phyloP scores from a whole-genome alignment of 768 basidiomycete species.

The Naganishia randhawae region DNA sequence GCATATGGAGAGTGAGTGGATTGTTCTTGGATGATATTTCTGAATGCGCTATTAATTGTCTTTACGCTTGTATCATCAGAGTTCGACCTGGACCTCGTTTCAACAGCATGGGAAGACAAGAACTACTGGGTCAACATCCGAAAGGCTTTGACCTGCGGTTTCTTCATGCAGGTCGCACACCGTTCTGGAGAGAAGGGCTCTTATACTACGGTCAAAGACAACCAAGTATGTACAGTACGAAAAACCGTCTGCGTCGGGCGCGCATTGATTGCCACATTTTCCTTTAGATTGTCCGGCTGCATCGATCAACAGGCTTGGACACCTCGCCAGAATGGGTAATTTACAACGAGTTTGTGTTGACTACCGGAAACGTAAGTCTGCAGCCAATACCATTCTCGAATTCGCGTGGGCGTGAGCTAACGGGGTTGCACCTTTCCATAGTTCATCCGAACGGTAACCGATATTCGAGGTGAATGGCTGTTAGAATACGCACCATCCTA shows the following conservation, averaged over 20 bases:
- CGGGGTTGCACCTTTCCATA: conserved; percentile 26
- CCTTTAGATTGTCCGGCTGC: conserved; percentile 63
- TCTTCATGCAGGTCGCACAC: conserved; percentile 98
- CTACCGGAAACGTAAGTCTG: conserved; percentile 57
- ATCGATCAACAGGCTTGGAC: conserved; percentile 83
- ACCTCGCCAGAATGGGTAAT: conserved; percentile 86
- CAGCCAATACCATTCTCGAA: neutral
- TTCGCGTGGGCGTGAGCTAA: neutral
- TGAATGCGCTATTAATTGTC: neutral
- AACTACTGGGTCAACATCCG: conserved; percentile 72
- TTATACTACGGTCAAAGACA: conserved; percentile 91
- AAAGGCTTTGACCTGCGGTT: conserved; percentile 80
- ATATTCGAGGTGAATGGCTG: conserved; percentile 80
- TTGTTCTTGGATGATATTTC: neutral
- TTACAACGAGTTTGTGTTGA: conserved; percentile 92
- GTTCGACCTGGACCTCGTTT: conserved; percentile 72
- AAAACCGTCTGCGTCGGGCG: conserved; percentile 43
- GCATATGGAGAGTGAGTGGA: conserved; percentile 68
- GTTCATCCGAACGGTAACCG: conserved; percentile 88
- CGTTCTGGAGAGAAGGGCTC: conserved; percentile 82
- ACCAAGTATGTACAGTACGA: conserved; percentile 58
- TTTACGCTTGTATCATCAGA: conserved; percentile 37
- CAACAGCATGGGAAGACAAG: conserved; percentile 62
- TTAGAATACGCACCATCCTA: conserved; percentile 64
- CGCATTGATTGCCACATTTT: conserved; percentile 30